Percentiles rank a stretch among this genome's conserved stretches.
These are phyloP conservation scores for Talaromyces verruculosus DNA, from an alignment of 2,329 filamentous ascomycete species.

Conservation along the genomic window DNA sequence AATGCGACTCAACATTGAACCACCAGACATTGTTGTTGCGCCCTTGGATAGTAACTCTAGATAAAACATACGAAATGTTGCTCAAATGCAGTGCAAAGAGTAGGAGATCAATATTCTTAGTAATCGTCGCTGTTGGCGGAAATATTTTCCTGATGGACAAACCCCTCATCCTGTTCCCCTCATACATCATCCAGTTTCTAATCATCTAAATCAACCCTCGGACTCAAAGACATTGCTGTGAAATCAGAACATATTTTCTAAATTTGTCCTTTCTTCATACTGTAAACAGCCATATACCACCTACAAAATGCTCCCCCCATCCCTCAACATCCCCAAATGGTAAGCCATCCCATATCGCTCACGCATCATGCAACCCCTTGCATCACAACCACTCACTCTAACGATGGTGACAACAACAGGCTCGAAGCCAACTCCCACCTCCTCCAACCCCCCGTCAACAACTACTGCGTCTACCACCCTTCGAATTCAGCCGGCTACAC, in stretches of 20 bases:
- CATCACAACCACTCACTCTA: background rate
- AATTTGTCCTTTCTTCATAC: background rate
- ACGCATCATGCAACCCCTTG: no score
- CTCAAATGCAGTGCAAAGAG: no score
- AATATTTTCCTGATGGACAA: background rate
- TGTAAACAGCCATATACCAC: background rate
- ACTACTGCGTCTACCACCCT: constrained; percentile 89
- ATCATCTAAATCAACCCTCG: background rate
- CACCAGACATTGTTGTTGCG: background rate
- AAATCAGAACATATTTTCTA: background rate
- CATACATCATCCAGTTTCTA: background rate
- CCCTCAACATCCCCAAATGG: constrained; percentile 51
- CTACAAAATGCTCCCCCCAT: constrained; percentile 22
- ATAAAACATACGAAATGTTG: background rate
- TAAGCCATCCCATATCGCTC: constrained; percentile 27
- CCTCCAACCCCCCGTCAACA: constrained; percentile 91
- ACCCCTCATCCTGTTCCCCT: constrained; percentile 12
- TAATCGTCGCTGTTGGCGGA: background rate
- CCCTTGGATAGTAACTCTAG: background rate
- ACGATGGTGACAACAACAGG: constrained; percentile 53
- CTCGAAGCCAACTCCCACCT: constrained; percentile 88
- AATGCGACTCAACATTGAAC: background rate
- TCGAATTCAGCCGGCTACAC: constrained; percentile 81
- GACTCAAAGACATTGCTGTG: background rate
- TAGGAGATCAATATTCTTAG: background rate